Conservation (phyloP, 345 rosid genomes). For the Erucastrum elatum region DNA sequence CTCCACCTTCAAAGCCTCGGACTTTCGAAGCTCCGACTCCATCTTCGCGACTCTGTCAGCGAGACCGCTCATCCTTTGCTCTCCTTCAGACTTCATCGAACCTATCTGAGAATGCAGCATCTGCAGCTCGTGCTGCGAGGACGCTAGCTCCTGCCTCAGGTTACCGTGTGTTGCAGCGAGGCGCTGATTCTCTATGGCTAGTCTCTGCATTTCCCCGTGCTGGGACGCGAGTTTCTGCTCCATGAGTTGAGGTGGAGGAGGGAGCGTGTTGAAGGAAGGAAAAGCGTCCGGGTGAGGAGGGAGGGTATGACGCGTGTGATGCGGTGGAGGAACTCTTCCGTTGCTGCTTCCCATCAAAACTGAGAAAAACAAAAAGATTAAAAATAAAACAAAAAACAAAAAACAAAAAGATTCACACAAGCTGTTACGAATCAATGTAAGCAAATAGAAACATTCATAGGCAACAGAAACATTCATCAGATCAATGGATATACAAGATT, state of each 20-base stretch:
- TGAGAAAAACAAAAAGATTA: slow-evolving; percentile 18
- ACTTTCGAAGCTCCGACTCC: slow-evolving; percentile 73
- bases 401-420: background rate
- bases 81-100: slow-evolving; percentile 71
- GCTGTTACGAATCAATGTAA: background rate
- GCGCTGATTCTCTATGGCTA: slow-evolving; percentile 88
- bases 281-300: slow-evolving; percentile 53
- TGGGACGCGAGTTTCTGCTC: slow-evolving; percentile 88
- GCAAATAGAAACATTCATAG: too few species aligned
- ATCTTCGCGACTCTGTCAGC: slow-evolving; percentile 67
- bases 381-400: background rate
- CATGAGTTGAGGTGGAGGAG: slow-evolving; percentile 81
- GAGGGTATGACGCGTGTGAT: slow-evolving; percentile 60
- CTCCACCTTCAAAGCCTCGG: slow-evolving; percentile 68
- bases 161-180: slow-evolving; percentile 76
- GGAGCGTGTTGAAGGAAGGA: slow-evolving; percentile 67
- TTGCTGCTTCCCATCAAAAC: slow-evolving; percentile 80
- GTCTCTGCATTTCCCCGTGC: slow-evolving; percentile 81
- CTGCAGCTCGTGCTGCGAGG: slow-evolving; percentile 92
- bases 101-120: slow-evolving; percentile 73
- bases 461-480: background rate
- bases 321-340: slow-evolving; percentile 74
- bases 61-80: slow-evolving; percentile 69
- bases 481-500: background rate
- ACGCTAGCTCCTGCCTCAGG: slow-evolving; percentile 81